Base-by-base conservation (phyloP, 1,284 basidiomycete genomes). In the Papiliotrema laurentii region DNA sequence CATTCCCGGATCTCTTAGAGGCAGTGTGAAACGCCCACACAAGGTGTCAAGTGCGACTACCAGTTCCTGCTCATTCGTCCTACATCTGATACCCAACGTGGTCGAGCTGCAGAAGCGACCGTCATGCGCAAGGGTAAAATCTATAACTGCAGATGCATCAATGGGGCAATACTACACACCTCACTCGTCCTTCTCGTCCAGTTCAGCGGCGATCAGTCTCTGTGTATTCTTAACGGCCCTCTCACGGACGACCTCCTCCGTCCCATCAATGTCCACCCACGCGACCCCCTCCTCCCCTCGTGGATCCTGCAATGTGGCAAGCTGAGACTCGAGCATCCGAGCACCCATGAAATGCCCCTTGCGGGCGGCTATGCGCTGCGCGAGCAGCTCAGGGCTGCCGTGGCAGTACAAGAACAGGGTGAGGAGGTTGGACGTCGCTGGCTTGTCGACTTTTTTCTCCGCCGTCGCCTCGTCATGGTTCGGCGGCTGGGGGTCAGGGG, bases 321-420 rank as follows among this genome's bases (percentile, higher is more conserved):
- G 66, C 75, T 97, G 93, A 55, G 85, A 86, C 46, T 86, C 84
- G 55, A 97, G 77, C 92, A 97, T 94, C 21, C 63, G 46, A 2
- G 83, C 80, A 71, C 91, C 91, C 86, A 97, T 90, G 60, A 89
- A 96, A 72, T 97, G 93, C 0, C 83, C 83, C 55, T 82, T 72
- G 26, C 92, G 77, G 47, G 77, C 77, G 59, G 72, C 64, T 81
- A 97, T 90, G 35, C 92, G 77, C 43, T 83, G 78, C 58, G 79
- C 61, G 41, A 96, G 69, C 43, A 86, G 69, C 25, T 83, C 80
- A 35, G 77, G 74, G 19, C 79, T 70, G 2, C 90, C 90, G 42
- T 86, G 77, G 60, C 94, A 83, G 69, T 86, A 92, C 45, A 94
- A 82, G 64, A 96, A 93, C 64, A 81, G 84, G 6, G 88, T 87